A percentile compares a stretch with the other conserved stretches of the same genome.
These are phyloP conservation scores for Fusarium concolor DNA, from an alignment of 2,329 filamentous ascomycete genomes.

Conservation along the genomic window DNA sequence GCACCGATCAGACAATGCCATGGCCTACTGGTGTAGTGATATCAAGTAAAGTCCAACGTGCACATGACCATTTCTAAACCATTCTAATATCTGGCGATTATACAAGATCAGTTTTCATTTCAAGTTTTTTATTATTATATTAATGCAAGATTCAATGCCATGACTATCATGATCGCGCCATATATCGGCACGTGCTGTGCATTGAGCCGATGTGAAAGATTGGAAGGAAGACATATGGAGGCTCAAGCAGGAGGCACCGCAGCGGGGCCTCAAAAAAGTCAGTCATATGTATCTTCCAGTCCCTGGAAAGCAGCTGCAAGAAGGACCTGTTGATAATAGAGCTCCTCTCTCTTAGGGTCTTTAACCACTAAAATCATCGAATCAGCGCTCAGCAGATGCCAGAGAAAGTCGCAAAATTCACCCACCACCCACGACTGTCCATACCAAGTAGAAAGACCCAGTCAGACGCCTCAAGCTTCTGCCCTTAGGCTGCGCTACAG, in stretches of 20 bases:
- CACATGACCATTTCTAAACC: too few relatives aligned
- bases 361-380: constrained; percentile 36
- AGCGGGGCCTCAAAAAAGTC: constrained; percentile 19
- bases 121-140: neutral
- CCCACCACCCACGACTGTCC: constrained; percentile 40
- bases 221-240: neutral
- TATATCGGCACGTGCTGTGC: neutral
- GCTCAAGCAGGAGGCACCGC: neutral
- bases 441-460: constrained; percentile 26
- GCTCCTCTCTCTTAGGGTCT: constrained; percentile 33
- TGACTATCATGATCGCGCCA: neutral
- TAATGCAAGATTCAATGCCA: neutral
- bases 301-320: constrained; percentile 6
- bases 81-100: neutral
- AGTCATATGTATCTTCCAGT: constrained; percentile 1
- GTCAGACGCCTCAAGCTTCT: constrained; percentile 9
- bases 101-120: neutral
- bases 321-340: neutral
- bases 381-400: constrained; percentile 39
- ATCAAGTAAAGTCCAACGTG: too few relatives aligned
- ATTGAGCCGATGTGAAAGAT: neutral
- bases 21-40: too few relatives aligned
- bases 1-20: too few relatives aligned
- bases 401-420: constrained; percentile 37
- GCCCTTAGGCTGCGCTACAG: constrained; percentile 16